Evolutionary conservation across 2,329 filamentous ascomycete species (phyloP).

Genomic region (Purpureocillium lavendulum): DNA sequence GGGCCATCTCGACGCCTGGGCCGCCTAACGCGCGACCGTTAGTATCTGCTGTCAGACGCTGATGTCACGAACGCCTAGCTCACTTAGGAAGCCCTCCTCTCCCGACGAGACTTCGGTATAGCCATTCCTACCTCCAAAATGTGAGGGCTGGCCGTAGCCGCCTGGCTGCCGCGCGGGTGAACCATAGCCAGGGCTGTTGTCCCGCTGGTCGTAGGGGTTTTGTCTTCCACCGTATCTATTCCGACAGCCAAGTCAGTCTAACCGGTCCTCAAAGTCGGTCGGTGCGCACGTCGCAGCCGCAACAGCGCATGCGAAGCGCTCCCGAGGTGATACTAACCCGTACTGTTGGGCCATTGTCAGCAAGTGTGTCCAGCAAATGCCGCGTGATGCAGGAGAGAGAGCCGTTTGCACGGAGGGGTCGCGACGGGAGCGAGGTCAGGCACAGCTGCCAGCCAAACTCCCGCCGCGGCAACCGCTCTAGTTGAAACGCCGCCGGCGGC

Average conservation of each 20-base stretch:
- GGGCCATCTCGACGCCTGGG: conserved; percentile 66
- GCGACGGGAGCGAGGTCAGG: too few species aligned
- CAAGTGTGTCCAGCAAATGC: conserved; percentile 5
- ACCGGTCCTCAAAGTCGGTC: conserved; percentile 18
- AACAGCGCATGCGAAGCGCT: too few species aligned
- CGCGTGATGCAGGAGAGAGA: background rate
- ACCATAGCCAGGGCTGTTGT: conserved; percentile 26
- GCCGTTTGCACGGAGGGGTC: background rate
- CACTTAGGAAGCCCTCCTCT: conserved; percentile 19
- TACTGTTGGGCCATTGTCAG: conserved; percentile 34
- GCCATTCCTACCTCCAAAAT: conserved; percentile 14
- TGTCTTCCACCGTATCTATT: conserved; percentile 44
- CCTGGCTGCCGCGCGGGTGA: conserved; percentile 9
- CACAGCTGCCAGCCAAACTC: too few species aligned
- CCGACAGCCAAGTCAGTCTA: background rate
- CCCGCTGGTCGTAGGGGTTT: conserved; percentile 53
- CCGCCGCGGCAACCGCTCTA: background rate
- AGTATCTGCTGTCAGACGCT: background rate
- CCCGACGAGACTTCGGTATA: conserved; percentile 14
- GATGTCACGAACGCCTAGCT: too few species aligned
- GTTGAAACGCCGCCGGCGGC: conserved; percentile 9
- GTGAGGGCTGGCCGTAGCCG: conserved; percentile 11
- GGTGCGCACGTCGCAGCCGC: too few species aligned
- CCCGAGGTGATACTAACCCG: conserved; percentile 35
- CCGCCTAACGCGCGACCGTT: conserved; percentile 20